Percentiles rank a stretch among this genome's conserved stretches.
Evolutionary conservation across 768 basidiomycete genomes (phyloP).

Genomic region (Rhizopogon rudus): DNA sequence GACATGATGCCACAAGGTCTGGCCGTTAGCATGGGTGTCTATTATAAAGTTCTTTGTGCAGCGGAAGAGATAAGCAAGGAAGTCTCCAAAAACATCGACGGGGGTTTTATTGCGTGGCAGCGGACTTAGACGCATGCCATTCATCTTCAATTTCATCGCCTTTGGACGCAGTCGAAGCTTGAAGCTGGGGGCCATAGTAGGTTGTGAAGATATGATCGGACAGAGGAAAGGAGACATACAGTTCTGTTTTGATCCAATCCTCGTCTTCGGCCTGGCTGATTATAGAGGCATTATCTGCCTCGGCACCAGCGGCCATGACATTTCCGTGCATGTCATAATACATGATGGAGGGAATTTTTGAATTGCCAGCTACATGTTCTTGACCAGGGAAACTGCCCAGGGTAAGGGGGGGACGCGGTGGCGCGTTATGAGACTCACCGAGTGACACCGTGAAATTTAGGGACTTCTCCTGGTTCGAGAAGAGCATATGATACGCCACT

Average conservation of each 20-base stretch:
- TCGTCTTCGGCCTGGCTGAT: conserved; percentile 71
- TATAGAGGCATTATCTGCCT: conserved; percentile 59
- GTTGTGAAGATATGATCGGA: neutral
- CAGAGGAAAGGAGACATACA: conserved; percentile 42
- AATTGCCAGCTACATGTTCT: conserved; percentile 81
- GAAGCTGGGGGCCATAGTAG: conserved; percentile 41
- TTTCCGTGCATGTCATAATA: conserved; percentile 65
- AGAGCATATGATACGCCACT: conserved; percentile 83
- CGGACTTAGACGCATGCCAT: conserved; percentile 71
- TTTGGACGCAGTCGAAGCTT: conserved; percentile 75
- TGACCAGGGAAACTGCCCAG: conserved; percentile 69
- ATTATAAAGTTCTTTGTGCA: conserved; percentile 74
- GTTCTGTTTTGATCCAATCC: conserved; percentile 68
- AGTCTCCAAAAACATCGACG: conserved; percentile 77
- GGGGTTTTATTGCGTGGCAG: conserved; percentile 65
- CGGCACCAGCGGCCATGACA: conserved; percentile 72
- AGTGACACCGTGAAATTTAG: conserved; percentile 78
- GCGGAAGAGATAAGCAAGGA: conserved; percentile 65
- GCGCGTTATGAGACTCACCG: conserved; percentile 38
- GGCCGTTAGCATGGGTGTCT: conserved; percentile 80
- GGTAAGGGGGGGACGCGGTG: conserved; percentile 10
- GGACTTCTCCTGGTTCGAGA: conserved; percentile 75
- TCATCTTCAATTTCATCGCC: conserved; percentile 78
- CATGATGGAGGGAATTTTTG: conserved; percentile 76
- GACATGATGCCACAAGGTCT: conserved; percentile 62